Evolutionary conservation across 768 basidiomycete species (phyloP), one percentile per base, ranked within the genome.

Genomic region (Suillus occidentalis): DNA sequence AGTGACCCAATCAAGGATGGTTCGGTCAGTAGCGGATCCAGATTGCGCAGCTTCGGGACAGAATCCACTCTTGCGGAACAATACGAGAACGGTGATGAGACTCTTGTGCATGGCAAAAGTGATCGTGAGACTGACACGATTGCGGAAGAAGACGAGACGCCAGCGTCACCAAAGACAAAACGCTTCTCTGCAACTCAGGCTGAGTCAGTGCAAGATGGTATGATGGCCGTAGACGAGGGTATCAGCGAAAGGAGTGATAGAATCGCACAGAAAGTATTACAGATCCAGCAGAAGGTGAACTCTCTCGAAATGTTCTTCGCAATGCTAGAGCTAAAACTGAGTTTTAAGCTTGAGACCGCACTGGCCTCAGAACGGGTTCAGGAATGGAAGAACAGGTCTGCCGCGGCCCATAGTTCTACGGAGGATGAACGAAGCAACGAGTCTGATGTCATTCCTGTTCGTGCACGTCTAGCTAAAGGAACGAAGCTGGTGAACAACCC

Each of bases 201-300:
- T 40, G 91, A 90, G 67, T 72, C 77, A 45, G 83, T 83, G 55
- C 90, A 90, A 68, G 91, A 92, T 72, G 89, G 88, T 28, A 93
- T 94, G 89, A 84, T 80, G 64, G 92, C 91, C n/a, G 91, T 93
- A 18, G 93, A 94, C 69, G 89, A 92, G 74, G 89, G 89, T 53
- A 93, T 95, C 74, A 91, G 86, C 68, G 84, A 89, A 72, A 89
- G 89, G 74, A 94, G 90, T 68, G 95, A 96, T 70, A 88, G 86
- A 72, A 95, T 97, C 63, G 90, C 92, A 31, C 87, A 91, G 74
- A 94, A 95, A 76, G 91, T 97, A 55, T 72, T 91, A 57, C 87
- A 91, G 76, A 96, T 97, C 65, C 94, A 97, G 78, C 88, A 91
- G 68, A 97, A 96, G 87, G 95, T 94, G 52, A 62, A 81, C 75